Evolutionary conservation across 2,329 filamentous ascomycete genomes (phyloP).

Genomic region (Hymenoscyphus fructigenus): DNA sequence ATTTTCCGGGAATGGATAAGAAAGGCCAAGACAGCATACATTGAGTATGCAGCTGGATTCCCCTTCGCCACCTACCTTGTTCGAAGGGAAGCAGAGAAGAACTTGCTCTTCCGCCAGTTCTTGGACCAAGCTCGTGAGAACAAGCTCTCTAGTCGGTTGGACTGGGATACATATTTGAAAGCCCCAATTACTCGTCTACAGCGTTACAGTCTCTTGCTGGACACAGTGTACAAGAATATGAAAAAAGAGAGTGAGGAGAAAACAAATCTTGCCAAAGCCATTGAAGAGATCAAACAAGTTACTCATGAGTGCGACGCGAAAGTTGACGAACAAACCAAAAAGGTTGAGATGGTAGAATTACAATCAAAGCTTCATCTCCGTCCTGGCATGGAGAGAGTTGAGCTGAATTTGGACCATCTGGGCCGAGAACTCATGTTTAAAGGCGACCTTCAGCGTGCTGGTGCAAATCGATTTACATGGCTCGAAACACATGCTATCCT

Average conservation of each 20-base stretch:
- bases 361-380: constrained; percentile 80
- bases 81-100: constrained; percentile 79
- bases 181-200: constrained; percentile 90
- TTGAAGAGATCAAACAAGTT: constrained; percentile 87
- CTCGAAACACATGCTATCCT: constrained; percentile 90
- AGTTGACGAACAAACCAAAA: constrained; percentile 88
- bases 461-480: constrained; percentile 86
- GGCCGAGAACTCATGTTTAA: constrained; percentile 85
- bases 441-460: constrained; percentile 85
- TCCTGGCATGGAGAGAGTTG: constrained; percentile 82
- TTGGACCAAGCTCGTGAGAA: constrained; percentile 77
- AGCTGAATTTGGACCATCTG: constrained; percentile 90
- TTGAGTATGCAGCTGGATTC: constrained; percentile 88
- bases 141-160: constrained; percentile 76
- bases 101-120: constrained; percentile 83
- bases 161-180: constrained; percentile 94
- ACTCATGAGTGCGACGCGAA: constrained; percentile 88
- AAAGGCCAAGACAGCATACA: constrained; percentile 84
- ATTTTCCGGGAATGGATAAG: constrained; percentile 98
- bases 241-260: constrained; percentile 85
- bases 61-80: constrained; percentile 81
- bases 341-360: constrained; percentile 84
- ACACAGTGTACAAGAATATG: constrained; percentile 83
- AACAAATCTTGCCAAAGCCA: constrained; percentile 75
- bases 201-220: constrained; percentile 80